Percentiles rank a stretch among this genome's conserved stretches.
These are phyloP conservation scores for Pontederia crassipes DNA, from an alignment of 176 grass and related monocot species.

Conservation along the genomic window DNA sequence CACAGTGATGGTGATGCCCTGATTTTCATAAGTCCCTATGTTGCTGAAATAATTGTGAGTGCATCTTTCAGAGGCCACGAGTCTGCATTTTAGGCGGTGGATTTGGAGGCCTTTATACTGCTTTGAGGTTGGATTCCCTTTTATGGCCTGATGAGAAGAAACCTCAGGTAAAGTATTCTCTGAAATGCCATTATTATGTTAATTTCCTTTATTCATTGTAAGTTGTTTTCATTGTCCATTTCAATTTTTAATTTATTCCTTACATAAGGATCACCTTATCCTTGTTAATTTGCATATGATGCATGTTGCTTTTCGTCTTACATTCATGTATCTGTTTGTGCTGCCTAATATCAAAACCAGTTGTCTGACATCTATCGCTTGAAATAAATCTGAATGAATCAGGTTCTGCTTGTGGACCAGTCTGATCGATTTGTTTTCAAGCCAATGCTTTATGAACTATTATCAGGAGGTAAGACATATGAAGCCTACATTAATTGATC, in stretches of 20 bases:
- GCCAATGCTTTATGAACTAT: slow-evolving; percentile 83
- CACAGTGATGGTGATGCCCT: neutral
- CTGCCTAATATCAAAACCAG: too few species aligned
- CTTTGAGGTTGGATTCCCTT: slow-evolving; percentile 93
- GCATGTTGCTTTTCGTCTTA: neutral
- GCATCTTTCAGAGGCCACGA: slow-evolving; percentile 50
- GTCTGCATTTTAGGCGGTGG: slow-evolving; percentile 94
- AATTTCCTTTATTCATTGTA: neutral
- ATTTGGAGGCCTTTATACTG: slow-evolving; percentile 93
- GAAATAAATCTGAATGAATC: slow-evolving; percentile 14
- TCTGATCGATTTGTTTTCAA: slow-evolving; percentile 99
- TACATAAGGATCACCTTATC: too few species aligned
- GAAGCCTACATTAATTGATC: neutral
- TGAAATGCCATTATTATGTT: neutral
- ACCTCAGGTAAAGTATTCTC: slow-evolving; percentile 56
- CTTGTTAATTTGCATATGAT: too few species aligned
- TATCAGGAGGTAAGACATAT: slow-evolving; percentile 62
- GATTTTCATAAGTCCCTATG: neutral
- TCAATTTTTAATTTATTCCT: too few species aligned
- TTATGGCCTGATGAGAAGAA: slow-evolving; percentile 76
- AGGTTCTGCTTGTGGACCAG: slow-evolving; percentile 82
- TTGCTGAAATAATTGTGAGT: neutral
- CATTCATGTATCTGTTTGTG: neutral
- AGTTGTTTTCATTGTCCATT: too few species aligned
- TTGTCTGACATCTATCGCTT: neutral